Base-by-base conservation (phyloP, 805 yeast genomes). In the Ogataea sp. region DNA sequence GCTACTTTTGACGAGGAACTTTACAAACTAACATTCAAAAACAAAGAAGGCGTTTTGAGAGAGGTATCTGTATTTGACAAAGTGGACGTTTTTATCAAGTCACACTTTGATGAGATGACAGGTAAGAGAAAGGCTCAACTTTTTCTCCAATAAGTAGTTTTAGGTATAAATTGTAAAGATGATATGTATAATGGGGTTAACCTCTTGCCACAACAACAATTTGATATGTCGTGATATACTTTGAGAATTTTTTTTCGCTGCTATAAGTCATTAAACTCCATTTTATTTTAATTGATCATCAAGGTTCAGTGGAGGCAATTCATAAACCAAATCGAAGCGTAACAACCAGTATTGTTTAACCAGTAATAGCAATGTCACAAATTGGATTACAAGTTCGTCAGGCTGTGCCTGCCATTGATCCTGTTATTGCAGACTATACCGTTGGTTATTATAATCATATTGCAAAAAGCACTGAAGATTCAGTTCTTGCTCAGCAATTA, bases 111-210 rank as follows among this genome's bases (percentile, higher is more conserved):
- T 55, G 90, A 85, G 43, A 71, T 78, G 40, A 86, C 95, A 3
- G 96, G 96, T 38, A 90, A 90, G 68, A 79, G 97, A 63, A 87
- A 81, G 60, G 96, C 95, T 1, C 88, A 83, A 55, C 67, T 90
- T 57, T 54, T 74, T 35, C 65, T 84, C 43, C n/a, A n/a, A n/a
- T n/a, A n/a, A n/a, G n/a, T n/a, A n/a, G n/a, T n/a, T n/a, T n/a
- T n/a, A n/a, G n/a, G n/a, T n/a, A n/a, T n/a, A n/a, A n/a, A n/a
- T n/a, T n/a, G n/a, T n/a, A n/a, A n/a, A n/a, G n/a, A n/a, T n/a
- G n/a, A n/a, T n/a, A n/a, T n/a, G n/a, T n/a, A n/a, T n/a, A n/a
- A n/a, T n/a, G n/a, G n/a, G n/a, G n/a, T n/a, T n/a, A n/a, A n/a
- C n/a, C n/a, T n/a, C n/a, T n/a, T n/a, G n/a, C n/a, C n/a, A 15